phyloP scores from a whole-genome alignment of 371 early-diverging fungal species.

The Mucor mucedo region DNA sequence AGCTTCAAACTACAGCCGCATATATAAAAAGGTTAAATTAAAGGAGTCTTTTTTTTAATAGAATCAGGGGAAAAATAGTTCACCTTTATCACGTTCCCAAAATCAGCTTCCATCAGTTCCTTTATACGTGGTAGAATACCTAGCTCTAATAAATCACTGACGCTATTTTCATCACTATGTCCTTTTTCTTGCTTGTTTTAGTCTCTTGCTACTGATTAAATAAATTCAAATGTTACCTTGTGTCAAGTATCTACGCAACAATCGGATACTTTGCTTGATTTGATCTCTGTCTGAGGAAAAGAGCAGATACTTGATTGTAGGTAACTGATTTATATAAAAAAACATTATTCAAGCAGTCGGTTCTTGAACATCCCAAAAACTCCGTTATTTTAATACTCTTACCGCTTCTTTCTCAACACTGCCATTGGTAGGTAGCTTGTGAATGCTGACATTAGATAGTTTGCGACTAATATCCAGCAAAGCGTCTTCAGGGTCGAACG shows the following conservation, averaged over 20 bases:
- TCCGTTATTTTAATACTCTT: constrained; percentile 16
- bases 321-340: constrained; percentile 11
- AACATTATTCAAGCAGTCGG: constrained; percentile 16
- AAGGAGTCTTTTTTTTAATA: neutral
- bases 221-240: constrained; percentile 32
- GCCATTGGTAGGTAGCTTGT: constrained; percentile 28
- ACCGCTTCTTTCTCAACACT: constrained; percentile 30
- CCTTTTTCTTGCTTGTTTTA: neutral
- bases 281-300: constrained; percentile 28
- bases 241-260: constrained; percentile 46
- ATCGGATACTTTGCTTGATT: constrained; percentile 32
- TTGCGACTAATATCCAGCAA: constrained; percentile 49
- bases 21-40: constrained; percentile 7
- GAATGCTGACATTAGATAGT: constrained; percentile 43
- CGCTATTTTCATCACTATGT: constrained; percentile 23
- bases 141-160: constrained; percentile 40
- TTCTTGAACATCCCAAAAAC: constrained; percentile 13
- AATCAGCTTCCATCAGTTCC: constrained; percentile 29
- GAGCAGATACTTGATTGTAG: constrained; percentile 28
- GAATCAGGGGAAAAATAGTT: constrained; percentile 1
- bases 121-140: constrained; percentile 44
- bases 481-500: constrained; percentile 43
- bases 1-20: constrained; percentile 52
- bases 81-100: constrained; percentile 36
- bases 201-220: too few species aligned